phyloP scores from a whole-genome alignment of 148 eudicot species.

The Rheum nobile region DNA sequence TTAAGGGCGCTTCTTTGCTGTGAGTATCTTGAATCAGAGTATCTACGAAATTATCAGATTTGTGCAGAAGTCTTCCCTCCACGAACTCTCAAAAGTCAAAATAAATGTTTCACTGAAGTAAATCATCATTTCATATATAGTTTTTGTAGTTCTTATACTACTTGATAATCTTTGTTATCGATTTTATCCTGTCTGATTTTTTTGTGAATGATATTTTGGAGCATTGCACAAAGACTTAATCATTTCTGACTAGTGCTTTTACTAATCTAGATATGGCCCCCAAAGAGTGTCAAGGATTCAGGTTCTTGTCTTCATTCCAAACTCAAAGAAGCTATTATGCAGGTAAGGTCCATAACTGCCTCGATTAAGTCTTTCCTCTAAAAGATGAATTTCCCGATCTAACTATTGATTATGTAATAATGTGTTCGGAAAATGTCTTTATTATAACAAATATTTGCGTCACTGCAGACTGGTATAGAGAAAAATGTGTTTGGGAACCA shows the following conservation, averaged over 20 bases:
- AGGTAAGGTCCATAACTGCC: slow-evolving; percentile 32
- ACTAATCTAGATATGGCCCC: slow-evolving; percentile 92
- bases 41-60: not conserved
- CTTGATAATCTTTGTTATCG: not conserved
- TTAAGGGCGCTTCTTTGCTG: not conserved
- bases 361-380: not conserved
- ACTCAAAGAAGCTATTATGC: slow-evolving; percentile 83
- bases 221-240: not conserved
- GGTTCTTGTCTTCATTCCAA: slow-evolving; percentile 77
- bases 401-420: not conserved
- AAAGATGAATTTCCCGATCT: not conserved
- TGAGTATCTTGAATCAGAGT: not conserved
- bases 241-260: slow-evolving; percentile 8
- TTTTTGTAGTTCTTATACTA: not conserved
- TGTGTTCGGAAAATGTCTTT: not conserved
- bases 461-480: slow-evolving; percentile 77
- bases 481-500: slow-evolving; percentile 81
- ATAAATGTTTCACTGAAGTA: not conserved
- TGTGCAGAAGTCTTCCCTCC: not conserved
- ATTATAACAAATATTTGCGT: not conserved
- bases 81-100: not conserved
- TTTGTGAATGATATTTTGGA: slow-evolving; percentile 6
- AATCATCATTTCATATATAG: not conserved
- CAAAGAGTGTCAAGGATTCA: slow-evolving; percentile 83
- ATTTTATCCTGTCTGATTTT: slow-evolving; percentile 7